These are phyloP conservation scores for Magnaporthiopsis incrustans DNA, from an alignment of 2,329 filamentous ascomycete genomes.

Conservation along the genomic window DNA sequence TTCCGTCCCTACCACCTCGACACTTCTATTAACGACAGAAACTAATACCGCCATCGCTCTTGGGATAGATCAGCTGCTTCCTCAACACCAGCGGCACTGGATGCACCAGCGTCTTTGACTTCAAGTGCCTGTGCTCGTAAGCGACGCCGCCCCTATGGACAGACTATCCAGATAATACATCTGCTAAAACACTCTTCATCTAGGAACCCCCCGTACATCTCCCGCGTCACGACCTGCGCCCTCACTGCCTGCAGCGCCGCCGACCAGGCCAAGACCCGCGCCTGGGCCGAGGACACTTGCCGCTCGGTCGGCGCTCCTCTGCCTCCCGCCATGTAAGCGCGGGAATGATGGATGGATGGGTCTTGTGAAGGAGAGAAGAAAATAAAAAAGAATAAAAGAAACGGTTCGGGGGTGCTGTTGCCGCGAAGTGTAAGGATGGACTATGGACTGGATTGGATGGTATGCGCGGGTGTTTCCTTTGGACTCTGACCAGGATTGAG, in stretches of 20 bases:
- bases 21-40: not conserved
- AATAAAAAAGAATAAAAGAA: too few relatives aligned
- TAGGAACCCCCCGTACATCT: not conserved
- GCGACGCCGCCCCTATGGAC: not conserved
- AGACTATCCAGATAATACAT: not conserved
- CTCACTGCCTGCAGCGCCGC: not conserved
- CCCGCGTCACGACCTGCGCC: not conserved
- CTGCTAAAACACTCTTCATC: not conserved
- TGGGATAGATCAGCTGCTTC: constrained; percentile 3
- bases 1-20: too few relatives aligned
- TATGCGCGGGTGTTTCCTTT: not conserved
- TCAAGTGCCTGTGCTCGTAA: constrained; percentile 6
- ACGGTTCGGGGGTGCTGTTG: not conserved
- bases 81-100: not conserved
- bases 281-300: constrained; percentile 6
- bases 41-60: not conserved
- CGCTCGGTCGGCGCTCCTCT: constrained; percentile 5
- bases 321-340: not conserved
- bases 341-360: not conserved
- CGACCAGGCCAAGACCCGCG: constrained; percentile 4
- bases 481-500: not conserved
- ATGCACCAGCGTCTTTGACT: constrained; percentile 6
- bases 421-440: too few relatives aligned
- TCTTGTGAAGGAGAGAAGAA: not conserved
- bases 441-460: not conserved